These are phyloP conservation scores for Allomyces macrogynus DNA, from an alignment of 192 early-diverging fungal species.

Conservation along the genomic window DNA sequence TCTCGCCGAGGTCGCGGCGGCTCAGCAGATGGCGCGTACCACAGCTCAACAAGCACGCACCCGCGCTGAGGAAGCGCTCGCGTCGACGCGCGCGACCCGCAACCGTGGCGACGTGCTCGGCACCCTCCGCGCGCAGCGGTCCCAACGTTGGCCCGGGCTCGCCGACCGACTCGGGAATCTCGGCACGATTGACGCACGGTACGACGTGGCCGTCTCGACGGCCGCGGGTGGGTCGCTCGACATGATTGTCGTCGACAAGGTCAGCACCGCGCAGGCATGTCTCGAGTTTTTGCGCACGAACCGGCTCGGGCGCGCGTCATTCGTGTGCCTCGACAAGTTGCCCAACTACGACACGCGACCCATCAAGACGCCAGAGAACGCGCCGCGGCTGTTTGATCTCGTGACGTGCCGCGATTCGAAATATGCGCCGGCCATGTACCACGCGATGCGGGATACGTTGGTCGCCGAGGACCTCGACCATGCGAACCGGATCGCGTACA, in stretches of 20 bases:
- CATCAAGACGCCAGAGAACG: constrained; percentile 50
- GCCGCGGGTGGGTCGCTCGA: constrained; percentile 55
- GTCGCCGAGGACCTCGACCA: constrained; percentile 62
- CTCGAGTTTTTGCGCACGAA: constrained; percentile 70
- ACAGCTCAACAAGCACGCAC: background rate
- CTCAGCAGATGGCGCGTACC: background rate
- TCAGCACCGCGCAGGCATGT: constrained; percentile 65
- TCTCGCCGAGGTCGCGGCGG: background rate
- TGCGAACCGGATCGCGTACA: constrained; percentile 74
- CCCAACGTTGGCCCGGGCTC: background rate
- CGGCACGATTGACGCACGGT: constrained; percentile 82
- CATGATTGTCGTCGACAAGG: constrained; percentile 77
- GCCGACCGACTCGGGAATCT: constrained; percentile 80
- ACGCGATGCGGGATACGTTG: constrained; percentile 64
- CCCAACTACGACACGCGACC: constrained; percentile 21
- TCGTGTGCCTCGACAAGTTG: constrained; percentile 64
- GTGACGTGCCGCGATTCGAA: constrained; percentile 43
- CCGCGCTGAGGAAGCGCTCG: background rate
- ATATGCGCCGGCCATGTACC: constrained; percentile 69
- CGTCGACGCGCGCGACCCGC: background rate
- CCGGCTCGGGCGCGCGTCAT: constrained; percentile 67
- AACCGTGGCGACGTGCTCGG: background rate
- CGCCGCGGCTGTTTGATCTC: constrained; percentile 76
- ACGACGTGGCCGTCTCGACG: constrained; percentile 88
- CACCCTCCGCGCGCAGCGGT: background rate